Evolutionary conservation across 805 yeast species (phyloP).

Genomic region (Myxozyma mucilagina): DNA sequence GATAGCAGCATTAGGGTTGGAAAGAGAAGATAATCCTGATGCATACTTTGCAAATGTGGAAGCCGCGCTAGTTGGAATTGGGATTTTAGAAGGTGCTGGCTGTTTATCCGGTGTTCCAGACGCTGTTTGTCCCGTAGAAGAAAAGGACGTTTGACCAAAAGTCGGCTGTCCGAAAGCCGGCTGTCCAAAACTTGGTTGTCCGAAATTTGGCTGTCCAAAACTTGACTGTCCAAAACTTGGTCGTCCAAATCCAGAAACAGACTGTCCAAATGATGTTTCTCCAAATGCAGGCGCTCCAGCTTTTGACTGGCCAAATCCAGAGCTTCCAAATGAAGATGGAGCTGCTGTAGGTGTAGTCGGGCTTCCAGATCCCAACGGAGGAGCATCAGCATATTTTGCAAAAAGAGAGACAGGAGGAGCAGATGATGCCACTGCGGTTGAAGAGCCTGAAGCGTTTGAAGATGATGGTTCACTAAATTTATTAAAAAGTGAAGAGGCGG

Average conservation of each 20-base stretch:
- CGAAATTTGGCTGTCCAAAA: not conserved
- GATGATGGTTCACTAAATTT: not conserved
- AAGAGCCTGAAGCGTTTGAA: not conserved
- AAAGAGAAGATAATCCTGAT: not conserved
- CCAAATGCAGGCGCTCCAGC: constrained; percentile 6
- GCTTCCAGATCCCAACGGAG: constrained; percentile 3
- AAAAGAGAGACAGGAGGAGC: constrained; percentile 7
- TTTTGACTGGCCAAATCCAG: constrained; percentile 11
- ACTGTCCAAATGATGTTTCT: no score
- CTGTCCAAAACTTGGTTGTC: constrained; percentile 4
- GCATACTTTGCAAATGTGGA: not conserved
- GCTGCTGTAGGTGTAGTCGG: not conserved
- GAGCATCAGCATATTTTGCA: constrained; percentile 11
- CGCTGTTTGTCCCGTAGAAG: not conserved
- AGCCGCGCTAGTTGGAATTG: not conserved
- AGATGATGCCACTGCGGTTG: not conserved
- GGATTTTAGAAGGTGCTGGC: not conserved
- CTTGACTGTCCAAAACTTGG: no score
- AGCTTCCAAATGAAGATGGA: not conserved
- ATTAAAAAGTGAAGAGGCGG: not conserved
- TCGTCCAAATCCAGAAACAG: no score
- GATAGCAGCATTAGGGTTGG: not conserved
- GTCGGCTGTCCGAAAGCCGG: constrained; percentile 15
- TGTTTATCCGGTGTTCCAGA: no score
- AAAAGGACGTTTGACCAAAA: not conserved